Conservation (phyloP, 1,139 yeast genomes). For the Zygosaccharomyces sapae region DNA sequence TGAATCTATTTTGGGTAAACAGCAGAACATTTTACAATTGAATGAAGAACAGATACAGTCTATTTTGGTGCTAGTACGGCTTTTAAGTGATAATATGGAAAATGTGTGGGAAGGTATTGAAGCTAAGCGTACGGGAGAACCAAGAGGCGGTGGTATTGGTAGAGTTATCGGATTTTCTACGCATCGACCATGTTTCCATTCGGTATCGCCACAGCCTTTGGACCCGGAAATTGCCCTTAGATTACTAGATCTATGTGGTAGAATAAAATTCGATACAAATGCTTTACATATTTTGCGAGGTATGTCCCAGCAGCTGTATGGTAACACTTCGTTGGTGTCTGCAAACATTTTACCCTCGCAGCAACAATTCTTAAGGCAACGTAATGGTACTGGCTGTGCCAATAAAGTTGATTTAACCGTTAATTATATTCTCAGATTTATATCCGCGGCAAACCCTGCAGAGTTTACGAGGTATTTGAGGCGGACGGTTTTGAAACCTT, state of each 20-base stretch:
- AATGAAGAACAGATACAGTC: slow-evolving; percentile 24
- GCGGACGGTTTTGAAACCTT: slow-evolving; percentile 21
- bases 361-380: slow-evolving; percentile 19
- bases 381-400: slow-evolving; percentile 19
- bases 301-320: slow-evolving; percentile 22
- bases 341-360: slow-evolving; percentile 21
- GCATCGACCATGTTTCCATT: slow-evolving; percentile 29
- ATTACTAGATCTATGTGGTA: slow-evolving; percentile 22
- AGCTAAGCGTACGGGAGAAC: slow-evolving; percentile 8
- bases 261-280: slow-evolving; percentile 26
- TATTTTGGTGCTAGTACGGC: slow-evolving; percentile 26
- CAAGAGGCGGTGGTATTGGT: slow-evolving; percentile 20
- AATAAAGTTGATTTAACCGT: slow-evolving; percentile 27
- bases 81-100: slow-evolving; percentile 31
- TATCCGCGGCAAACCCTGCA: slow-evolving; percentile 33
- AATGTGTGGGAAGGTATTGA: slow-evolving; percentile 27
- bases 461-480: slow-evolving; percentile 26
- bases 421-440: slow-evolving; percentile 26
- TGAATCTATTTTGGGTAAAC: slow-evolving; percentile 22
- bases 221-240: slow-evolving; percentile 22
- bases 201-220: slow-evolving; percentile 26
- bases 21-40: slow-evolving; percentile 16
- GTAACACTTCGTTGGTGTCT: slow-evolving; percentile 17
- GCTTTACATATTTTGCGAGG: slow-evolving; percentile 19
- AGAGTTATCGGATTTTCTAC: slow-evolving; percentile 30